Conservation (phyloP, 192 early-diverging fungal genomes). For the Coemansia sp. region DNA sequence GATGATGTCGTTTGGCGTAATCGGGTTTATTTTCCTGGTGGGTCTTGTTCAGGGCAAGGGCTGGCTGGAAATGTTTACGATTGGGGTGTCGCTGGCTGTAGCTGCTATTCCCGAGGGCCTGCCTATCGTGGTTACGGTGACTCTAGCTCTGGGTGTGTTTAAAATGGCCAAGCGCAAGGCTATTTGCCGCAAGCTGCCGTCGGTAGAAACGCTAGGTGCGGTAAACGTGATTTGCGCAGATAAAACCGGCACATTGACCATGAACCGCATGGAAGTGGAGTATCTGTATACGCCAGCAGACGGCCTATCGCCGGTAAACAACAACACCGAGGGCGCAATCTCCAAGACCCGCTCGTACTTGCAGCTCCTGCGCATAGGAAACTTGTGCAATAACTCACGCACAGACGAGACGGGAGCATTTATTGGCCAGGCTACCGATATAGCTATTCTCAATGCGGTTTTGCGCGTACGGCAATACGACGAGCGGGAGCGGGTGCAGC, state of each 20-base stretch:
- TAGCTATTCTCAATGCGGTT: constrained; percentile 79
- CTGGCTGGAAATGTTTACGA: constrained; percentile 95
- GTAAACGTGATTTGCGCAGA: constrained; percentile 96
- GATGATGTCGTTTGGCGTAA: constrained; percentile 81
- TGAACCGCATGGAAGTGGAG: constrained; percentile 93
- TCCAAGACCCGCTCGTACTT: constrained; percentile 37
- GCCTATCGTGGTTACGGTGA: constrained; percentile 96
- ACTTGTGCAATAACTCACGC: constrained; percentile 88
- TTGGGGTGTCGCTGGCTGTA: constrained; percentile 85
- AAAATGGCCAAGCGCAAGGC: constrained; percentile 88
- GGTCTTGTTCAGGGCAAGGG: constrained; percentile 85
- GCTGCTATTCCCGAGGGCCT: constrained; percentile 98
- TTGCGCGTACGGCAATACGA: constrained; percentile 62
- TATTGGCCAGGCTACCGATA: constrained; percentile 92
- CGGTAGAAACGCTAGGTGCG: constrained; percentile 90
- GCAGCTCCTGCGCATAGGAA: constrained; percentile 61
- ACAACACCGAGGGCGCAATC: constrained; percentile 10
- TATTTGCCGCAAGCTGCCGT: constrained; percentile 92
- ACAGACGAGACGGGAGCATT: constrained; percentile 69
- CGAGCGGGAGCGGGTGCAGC: constrained; percentile 61
- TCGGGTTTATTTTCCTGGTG: constrained; percentile 69
- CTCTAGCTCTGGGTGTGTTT: constrained; percentile 86
- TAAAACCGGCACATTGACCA: constrained; percentile 94
- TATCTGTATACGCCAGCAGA: constrained; percentile 67
- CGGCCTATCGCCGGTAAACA: constrained; percentile 46